phyloP scores from a whole-genome alignment of 1,284 basidiomycete species.

The Mrakiaceae sp. region DNA sequence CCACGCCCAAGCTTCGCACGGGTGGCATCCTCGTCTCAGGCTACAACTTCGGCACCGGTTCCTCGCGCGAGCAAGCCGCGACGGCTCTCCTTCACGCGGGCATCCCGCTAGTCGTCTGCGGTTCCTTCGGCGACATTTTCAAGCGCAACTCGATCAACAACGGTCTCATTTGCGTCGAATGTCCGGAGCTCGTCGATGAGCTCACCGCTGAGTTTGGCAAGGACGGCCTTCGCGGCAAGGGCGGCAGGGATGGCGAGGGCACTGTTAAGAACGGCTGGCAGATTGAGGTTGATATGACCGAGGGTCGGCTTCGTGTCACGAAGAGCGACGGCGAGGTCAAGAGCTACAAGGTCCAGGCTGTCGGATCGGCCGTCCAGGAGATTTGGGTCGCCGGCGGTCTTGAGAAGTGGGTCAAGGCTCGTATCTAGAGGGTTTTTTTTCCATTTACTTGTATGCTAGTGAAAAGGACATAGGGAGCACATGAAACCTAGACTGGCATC shows the following conservation, averaged over 20 bases:
- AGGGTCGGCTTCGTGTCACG: constrained; percentile 52
- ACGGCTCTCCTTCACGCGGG: constrained; percentile 93
- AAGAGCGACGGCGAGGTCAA: constrained; percentile 38
- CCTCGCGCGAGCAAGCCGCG: constrained; percentile 96
- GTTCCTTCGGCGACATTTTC: constrained; percentile 98
- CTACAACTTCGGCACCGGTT: constrained; percentile 98
- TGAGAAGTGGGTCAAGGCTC: constrained; percentile 42
- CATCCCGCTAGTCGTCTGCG: constrained; percentile 84
- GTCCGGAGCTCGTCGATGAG: constrained; percentile 75
- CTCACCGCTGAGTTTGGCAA: constrained; percentile 63
- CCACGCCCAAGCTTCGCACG: constrained; percentile 26
- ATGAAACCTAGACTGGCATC: neutral
- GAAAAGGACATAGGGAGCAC: too few relatives aligned
- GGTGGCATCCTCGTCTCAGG: constrained; percentile 81
- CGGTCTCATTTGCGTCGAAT: constrained; percentile 89
- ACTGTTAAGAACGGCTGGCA: constrained; percentile 62
- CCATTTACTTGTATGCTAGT: too few relatives aligned
- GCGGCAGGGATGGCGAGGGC: constrained; percentile 63
- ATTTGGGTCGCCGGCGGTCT: constrained; percentile 46
- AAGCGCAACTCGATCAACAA: constrained; percentile 99
- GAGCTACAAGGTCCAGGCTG: constrained; percentile 56
- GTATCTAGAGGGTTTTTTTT: constrained; percentile 27
- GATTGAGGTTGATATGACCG: constrained; percentile 56
- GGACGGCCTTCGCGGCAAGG: constrained; percentile 60
- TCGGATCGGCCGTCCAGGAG: constrained; percentile 87